Percentiles rank a stretch among this genome's conserved stretches.
Conservation (phyloP, 1,284 basidiomycete genomes). For the Amylostereum areolatum region DNA sequence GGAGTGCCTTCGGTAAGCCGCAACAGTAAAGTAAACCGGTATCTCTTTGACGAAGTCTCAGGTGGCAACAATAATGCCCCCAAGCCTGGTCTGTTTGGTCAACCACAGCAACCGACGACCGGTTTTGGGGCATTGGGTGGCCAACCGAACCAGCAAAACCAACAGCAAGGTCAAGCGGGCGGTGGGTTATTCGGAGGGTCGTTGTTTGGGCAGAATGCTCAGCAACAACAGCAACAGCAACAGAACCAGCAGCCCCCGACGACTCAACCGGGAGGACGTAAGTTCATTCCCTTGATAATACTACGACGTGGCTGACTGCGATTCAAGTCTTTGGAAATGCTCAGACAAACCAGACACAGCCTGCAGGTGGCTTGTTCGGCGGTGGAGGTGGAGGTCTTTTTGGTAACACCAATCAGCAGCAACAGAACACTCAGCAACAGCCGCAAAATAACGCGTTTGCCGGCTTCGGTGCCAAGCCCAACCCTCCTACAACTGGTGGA, state of each 20-base stretch:
- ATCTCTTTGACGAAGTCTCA: constrained; percentile 1
- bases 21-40: too few relatives aligned
- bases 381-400: constrained; percentile 16
- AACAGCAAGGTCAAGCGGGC: constrained; percentile 19
- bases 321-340: constrained; percentile 6
- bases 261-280: constrained; percentile 9
- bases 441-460: constrained; percentile 24
- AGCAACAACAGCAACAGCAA: constrained; percentile 22
- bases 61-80: constrained; percentile 23
- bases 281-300: background rate
- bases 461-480: constrained; percentile 22
- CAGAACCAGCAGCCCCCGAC: constrained; percentile 8
- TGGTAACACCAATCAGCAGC: constrained; percentile 21
- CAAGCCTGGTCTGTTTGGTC: constrained; percentile 35
- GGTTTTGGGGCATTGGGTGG: background rate
- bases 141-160: constrained; percentile 14
- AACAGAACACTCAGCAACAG: constrained; percentile 23
- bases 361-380: constrained; percentile 32
- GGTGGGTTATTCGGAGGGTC: constrained; percentile 25
- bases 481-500: constrained; percentile 24
- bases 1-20: constrained; percentile 31
- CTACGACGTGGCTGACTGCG: background rate
- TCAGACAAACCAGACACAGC: constrained; percentile 17
- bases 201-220: background rate
- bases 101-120: constrained; percentile 10